Evolutionary conservation across 2,329 filamentous ascomycete genomes (phyloP), one percentile per base, ranked within the genome.

Genomic region (Penicillium fuscoglaucum): DNA sequence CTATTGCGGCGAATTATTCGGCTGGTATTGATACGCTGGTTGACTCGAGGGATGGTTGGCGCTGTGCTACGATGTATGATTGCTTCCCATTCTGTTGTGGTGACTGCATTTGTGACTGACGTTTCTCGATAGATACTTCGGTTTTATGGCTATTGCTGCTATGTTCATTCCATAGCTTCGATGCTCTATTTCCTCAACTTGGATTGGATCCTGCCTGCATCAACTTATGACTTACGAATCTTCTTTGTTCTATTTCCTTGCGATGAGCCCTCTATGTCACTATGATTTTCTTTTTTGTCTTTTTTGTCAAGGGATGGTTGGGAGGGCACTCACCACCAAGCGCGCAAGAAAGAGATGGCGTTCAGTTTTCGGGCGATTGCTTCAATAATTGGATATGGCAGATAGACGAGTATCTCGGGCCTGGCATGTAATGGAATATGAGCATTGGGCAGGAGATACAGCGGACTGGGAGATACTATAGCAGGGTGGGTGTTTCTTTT

Each of bases 21-120:
- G 58, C 70, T 6, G 73, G 74, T 6, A 63, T 70, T 39, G 73
- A 75, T 41, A 67, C 70, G 12, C 58, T 76, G 13, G 69, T 76
- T 35, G 72, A 74, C 39, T 74, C 74, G 1, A 67, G 68, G 43
- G 74, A 76, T 68, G 75, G 74, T 9, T 77, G 75, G 75, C 70
- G 71, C 55, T 75, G 70, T 64, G 74, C 74, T 41, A 67, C 66
- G 26, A 48, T 75, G 75, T 77, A 75, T 50, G 74, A 66, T 28
- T 52, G 12, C 13, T 45, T 41, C 2, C 4, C 8, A 40, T 29
- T 39, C 10, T 45, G n/a, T 24, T 35, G 15, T 28, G 24, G 28
- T 37, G n/a, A 12, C 4, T 37, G 31, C n/a, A 4, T 31, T 46
- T 47, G 48, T 28, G n/a, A 48, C 47, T 60, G 5, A 55, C 52